Conservation (phyloP, 192 early-diverging fungal genomes). For the Coemansia sp. region DNA sequence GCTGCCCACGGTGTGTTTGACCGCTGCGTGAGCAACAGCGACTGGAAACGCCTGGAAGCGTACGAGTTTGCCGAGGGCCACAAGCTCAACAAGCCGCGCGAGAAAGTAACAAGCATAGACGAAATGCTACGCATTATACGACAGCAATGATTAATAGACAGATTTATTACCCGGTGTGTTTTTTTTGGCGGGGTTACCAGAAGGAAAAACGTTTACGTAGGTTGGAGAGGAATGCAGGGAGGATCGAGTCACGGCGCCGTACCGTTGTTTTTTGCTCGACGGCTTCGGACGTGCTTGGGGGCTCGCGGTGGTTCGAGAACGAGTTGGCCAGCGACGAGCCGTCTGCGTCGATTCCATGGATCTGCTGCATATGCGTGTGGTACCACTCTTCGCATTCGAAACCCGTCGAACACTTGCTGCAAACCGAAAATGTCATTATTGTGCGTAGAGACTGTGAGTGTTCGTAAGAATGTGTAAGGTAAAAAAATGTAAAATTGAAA, state of each 20-base stretch:
- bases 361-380: slow-evolving; percentile 36
- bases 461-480: no score
- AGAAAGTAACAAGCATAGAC: slow-evolving; percentile 66
- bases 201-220: slow-evolving; percentile 25
- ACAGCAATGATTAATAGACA: not conserved
- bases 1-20: no score
- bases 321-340: not conserved
- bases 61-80: slow-evolving; percentile 67
- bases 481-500: slow-evolving; percentile 5
- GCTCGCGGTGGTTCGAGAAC: not conserved
- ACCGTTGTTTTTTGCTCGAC: slow-evolving; percentile 5
- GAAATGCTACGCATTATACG: slow-evolving; percentile 59
- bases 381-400: slow-evolving; percentile 51
- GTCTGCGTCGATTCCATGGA: slow-evolving; percentile 20
- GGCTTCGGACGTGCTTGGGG: not conserved
- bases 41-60: slow-evolving; percentile 82
- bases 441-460: not conserved
- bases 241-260: slow-evolving; percentile 14
- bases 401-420: slow-evolving; percentile 31
- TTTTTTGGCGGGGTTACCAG: slow-evolving; percentile 17
- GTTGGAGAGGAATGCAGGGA: slow-evolving; percentile 26
- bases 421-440: slow-evolving; percentile 31
- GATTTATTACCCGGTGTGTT: not conserved
- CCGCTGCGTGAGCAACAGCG: slow-evolving; percentile 61
- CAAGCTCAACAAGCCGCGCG: slow-evolving; percentile 71